Evolutionary conservation across 2,329 filamentous ascomycete genomes (phyloP).

Genomic region (Amylocarpus encephaloides): DNA sequence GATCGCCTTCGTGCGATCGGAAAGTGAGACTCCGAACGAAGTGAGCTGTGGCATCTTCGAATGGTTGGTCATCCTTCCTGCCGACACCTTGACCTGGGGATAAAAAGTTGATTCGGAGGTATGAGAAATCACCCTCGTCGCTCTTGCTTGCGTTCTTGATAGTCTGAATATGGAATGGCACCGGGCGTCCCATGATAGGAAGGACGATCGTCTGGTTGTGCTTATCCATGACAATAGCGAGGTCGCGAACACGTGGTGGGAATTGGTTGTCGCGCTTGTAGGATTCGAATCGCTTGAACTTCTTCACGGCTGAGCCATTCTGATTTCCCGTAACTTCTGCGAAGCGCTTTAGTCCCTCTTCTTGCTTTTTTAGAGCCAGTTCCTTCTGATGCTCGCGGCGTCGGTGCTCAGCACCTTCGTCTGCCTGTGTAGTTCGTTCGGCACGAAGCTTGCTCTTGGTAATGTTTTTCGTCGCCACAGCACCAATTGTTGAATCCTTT

Average conservation of each 20-base stretch:
- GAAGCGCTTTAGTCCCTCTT: conserved; percentile 78
- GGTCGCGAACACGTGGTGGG: conserved; percentile 71
- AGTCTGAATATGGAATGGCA: conserved; percentile 95
- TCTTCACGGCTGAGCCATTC: conserved; percentile 91
- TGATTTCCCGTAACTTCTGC: conserved; percentile 76
- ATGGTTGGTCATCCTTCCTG: conserved; percentile 93
- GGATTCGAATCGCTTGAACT: conserved; percentile 98
- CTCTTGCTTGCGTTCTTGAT: conserved; percentile 99
- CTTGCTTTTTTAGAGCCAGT: conserved; percentile 78
- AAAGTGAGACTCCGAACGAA: conserved; percentile 95
- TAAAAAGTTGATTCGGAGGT: conserved; percentile 92
- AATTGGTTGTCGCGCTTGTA: conserved; percentile 98
- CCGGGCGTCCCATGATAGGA: conserved; percentile 93
- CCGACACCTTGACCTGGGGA: conserved; percentile 96
- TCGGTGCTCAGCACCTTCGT: conserved; percentile 82
- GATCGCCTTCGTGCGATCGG: conserved; percentile 79
- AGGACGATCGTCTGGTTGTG: conserved; percentile 89
- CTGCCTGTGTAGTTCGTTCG: conserved; percentile 78
- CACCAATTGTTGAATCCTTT: conserved; percentile 74
- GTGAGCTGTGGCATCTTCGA: conserved; percentile 92
- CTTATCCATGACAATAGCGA: conserved; percentile 82
- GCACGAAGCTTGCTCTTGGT: conserved; percentile 88
- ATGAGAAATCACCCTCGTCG: conserved; percentile 89
- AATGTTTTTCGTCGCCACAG: conserved; percentile 90
- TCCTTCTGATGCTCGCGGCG: conserved; percentile 91